Percentiles rank a stretch among this genome's conserved stretches.
These are phyloP conservation scores for Apiotrichum brassicae DNA, from an alignment of 1,284 basidiomycete genomes.

Conservation along the genomic window DNA sequence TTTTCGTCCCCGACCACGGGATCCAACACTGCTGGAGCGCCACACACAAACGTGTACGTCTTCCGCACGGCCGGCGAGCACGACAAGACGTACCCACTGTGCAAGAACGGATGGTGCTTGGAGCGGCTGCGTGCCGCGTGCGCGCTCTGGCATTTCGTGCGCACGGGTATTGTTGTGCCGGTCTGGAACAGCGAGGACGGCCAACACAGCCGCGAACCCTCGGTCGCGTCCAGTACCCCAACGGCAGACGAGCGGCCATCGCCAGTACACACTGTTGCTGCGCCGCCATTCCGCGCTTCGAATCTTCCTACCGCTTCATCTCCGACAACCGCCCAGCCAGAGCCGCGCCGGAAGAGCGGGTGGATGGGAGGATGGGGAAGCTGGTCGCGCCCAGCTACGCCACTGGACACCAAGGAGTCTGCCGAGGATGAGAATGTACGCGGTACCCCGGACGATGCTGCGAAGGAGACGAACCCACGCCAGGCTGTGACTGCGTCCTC, in stretches of 20 bases:
- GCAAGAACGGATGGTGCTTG: conserved; percentile 55
- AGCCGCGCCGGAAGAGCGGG: conserved; percentile 18
- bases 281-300: background rate
- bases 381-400: background rate
- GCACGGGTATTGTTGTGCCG: conserved; percentile 70
- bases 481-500: background rate
- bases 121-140: conserved; percentile 72
- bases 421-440: background rate
- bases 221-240: background rate
- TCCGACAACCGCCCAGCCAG: conserved; percentile 3
- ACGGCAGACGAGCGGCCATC: background rate
- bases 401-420: background rate
- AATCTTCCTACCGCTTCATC: background rate
- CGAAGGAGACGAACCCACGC: too few species aligned
- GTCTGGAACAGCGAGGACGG: conserved; percentile 72
- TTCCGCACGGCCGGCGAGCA: conserved; percentile 46
- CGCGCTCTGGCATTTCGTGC: conserved; percentile 82
- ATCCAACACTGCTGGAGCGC: conserved; percentile 8
- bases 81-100: conserved; percentile 59
- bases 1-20: conserved; percentile 26
- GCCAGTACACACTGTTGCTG: background rate
- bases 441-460: background rate
- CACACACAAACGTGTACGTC: conserved; percentile 36
- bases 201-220: background rate
- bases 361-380: conserved; percentile 1